Percentiles rank a stretch among this genome's conserved stretches.
These are phyloP conservation scores for Plasmopara viticola DNA, from an alignment of 352 stramenopile species.

Conservation along the genomic window DNA sequence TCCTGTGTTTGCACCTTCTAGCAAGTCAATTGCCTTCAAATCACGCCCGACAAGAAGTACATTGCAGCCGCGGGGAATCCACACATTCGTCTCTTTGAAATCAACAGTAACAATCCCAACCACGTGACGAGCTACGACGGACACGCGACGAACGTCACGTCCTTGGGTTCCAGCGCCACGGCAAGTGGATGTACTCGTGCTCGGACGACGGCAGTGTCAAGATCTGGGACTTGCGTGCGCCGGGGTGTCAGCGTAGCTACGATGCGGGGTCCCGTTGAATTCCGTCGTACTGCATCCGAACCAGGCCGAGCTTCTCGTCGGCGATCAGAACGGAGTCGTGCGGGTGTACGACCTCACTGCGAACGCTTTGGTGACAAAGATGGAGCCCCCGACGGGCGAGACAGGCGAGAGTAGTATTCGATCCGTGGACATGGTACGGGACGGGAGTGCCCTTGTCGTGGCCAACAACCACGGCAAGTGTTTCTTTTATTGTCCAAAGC, in stretches of 20 bases:
- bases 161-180: constrained; percentile 95
- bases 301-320: constrained; percentile 80
- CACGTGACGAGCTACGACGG: constrained; percentile 94
- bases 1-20: neutral
- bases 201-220: constrained; percentile 95
- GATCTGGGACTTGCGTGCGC: constrained; percentile 91
- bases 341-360: constrained; percentile 88
- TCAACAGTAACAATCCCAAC: constrained; percentile 94
- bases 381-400: constrained; percentile 49
- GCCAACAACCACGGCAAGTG: constrained; percentile 92
- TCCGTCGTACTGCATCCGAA: constrained; percentile 94
- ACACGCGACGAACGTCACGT: constrained; percentile 95
- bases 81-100: constrained; percentile 96
- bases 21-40: constrained; percentile 97
- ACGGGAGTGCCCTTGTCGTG: constrained; percentile 89
- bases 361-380: constrained; percentile 59
- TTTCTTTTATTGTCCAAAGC: constrained; percentile 88
- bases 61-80: constrained; percentile 96
- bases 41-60: constrained; percentile 96
- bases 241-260: constrained; percentile 84
- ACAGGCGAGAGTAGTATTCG: constrained; percentile 77
- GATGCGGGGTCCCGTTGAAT: constrained; percentile 88
- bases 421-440: constrained; percentile 90
- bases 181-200: constrained; percentile 96
- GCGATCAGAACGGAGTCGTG: constrained; percentile 91